Base-by-base conservation (phyloP, 352 stramenopile genomes). In the Pythium myriotylum region DNA sequence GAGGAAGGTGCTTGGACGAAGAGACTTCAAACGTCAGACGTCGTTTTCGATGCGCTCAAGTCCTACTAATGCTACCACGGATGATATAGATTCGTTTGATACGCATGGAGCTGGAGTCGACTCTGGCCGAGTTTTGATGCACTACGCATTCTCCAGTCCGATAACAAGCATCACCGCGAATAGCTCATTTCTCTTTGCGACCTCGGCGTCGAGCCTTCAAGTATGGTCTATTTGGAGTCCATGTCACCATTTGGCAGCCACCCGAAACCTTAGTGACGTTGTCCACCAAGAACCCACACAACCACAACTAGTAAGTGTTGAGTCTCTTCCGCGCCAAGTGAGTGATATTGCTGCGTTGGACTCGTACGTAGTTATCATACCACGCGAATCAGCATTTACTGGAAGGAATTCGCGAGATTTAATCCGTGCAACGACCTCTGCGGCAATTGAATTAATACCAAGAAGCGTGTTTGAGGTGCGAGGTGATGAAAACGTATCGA, bases 141-240 rank as follows among this genome's bases (percentile, higher is more conserved):
- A 92, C 59, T 95, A 95, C 60, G 77, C 64, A 17, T 93, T 95
- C 64, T 76, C 77, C 23, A 83, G 77, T 3, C 69, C 73, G 0
- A 79, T 91, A 24, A 76, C 74, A 2, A 81, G 63, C 33, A 85
- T 95, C 53, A 78, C 83, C 0, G 86, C 86, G 29, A 95, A 95
- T 59, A 95, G 86, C 54, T 93, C 84, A 12, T 95, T 93, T 47
- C 67, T 95, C 22, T 95, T 95, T 61, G 86, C 84, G 2, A 82
- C 77, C 22, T 89, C 86, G 29, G 70, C 81, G 5, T 79, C 83
- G 1, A 78, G 74, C 0, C 52, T 95, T 14, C 84, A 95, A 62
- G 78, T 95, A 0, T 95, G 86, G 86, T 92, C 84, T 10, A 90
- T 95, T 40, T 95, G 86, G 86, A 95, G 83, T 56, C 86, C 86